Conservation (phyloP, 148 eudicot species). For the Fallopia convolvulus region DNA sequence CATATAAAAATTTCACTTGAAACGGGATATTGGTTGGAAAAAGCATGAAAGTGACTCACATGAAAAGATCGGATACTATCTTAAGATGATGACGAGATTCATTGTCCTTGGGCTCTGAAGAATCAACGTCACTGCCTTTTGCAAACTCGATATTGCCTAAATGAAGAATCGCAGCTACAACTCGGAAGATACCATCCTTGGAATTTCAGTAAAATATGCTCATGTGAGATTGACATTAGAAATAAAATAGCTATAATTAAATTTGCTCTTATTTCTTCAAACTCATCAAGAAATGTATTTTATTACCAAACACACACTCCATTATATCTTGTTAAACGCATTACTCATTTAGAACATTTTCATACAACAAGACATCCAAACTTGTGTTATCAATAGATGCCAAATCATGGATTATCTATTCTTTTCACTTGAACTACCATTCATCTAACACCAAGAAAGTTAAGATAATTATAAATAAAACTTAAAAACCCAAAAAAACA, state of each 20-base stretch:
- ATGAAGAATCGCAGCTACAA: constrained; percentile 93
- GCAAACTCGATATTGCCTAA: constrained; percentile 82
- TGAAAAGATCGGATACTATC: constrained; percentile 75
- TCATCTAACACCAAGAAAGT: neutral
- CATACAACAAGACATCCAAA: neutral
- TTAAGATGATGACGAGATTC: constrained; percentile 67
- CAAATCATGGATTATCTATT: neutral
- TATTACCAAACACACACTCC: neutral
- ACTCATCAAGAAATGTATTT: neutral
- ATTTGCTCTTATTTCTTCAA: neutral
- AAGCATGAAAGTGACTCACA: constrained; percentile 31
- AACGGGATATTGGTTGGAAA: neutral
- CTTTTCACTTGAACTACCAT: neutral
- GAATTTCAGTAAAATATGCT: constrained; percentile 1
- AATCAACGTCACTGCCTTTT: constrained; percentile 67
- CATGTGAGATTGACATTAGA: neutral
- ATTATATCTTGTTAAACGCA: neutral
- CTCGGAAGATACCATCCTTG: constrained; percentile 93
- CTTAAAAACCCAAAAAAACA: neutral
- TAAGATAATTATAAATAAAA: neutral
- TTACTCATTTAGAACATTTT: neutral
- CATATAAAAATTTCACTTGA: neutral
- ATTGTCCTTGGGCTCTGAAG: constrained; percentile 84
- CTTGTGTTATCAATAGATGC: neutral
- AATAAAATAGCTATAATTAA: neutral